Percentiles rank a stretch among this genome's conserved stretches.
Evolutionary conservation across 495 filamentous ascomycete genomes (phyloP).

Genomic region (Aspergillus affinis): DNA sequence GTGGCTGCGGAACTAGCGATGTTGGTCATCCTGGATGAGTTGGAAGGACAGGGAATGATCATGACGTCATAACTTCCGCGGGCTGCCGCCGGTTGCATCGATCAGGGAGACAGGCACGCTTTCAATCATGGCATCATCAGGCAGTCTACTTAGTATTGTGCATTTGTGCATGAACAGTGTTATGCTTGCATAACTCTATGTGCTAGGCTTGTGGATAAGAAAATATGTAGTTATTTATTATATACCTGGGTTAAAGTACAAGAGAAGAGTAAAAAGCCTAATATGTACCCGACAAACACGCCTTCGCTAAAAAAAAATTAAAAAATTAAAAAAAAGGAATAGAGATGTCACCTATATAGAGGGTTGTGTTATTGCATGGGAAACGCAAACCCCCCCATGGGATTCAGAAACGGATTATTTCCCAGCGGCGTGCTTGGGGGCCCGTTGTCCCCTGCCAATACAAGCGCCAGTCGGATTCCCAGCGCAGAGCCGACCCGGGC

Average conservation of each 20-base stretch:
- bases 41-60: no score
- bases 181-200: no score
- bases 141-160: no score
- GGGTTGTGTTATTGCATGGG: not conserved
- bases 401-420: not conserved
- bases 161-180: no score
- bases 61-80: constrained; percentile 3
- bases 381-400: constrained; percentile 2
- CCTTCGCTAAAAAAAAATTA: not conserved
- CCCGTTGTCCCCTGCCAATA: constrained; percentile 31
- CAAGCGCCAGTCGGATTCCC: constrained; percentile 41
- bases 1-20: not conserved
- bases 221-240: no score
- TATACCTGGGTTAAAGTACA: no score
- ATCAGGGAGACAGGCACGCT: not conserved
- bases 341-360: no score
- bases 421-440: not conserved
- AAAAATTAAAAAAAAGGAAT: no score
- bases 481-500: constrained; percentile 31
- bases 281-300: not conserved
- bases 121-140: not conserved
- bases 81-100: not conserved
- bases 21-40: no score
- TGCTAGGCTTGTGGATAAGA: no score
- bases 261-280: no score